Evolutionary conservation across 257 asterid genomes (phyloP).

Genomic region (Solanum pimpinellifolium): DNA sequence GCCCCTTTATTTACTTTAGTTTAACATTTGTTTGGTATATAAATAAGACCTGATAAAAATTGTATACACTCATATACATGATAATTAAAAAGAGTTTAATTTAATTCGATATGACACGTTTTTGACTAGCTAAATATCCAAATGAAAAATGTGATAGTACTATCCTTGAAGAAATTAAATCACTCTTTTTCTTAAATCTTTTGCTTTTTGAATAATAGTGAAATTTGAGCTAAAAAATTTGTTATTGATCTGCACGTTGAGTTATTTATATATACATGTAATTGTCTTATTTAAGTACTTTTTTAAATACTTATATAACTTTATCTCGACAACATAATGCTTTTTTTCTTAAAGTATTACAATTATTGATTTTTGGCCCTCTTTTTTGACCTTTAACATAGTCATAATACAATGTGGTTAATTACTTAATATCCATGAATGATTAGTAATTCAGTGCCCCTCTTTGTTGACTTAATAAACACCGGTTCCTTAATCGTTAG

Average conservation of each 20-base stretch:
- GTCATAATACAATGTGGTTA: background rate
- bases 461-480: background rate
- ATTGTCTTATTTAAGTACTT: background rate
- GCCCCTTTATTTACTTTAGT: background rate
- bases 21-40: background rate
- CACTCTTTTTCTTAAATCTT: background rate
- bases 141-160: background rate
- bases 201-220: background rate
- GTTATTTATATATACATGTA: fast-evolving
- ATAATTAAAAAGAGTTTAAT: background rate
- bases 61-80: background rate
- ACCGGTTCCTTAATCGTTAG: background rate
- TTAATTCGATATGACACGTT: background rate
- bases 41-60: background rate
- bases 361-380: background rate
- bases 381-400: background rate
- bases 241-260: background rate
- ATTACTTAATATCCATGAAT: background rate
- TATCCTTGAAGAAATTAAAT: background rate
- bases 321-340: background rate
- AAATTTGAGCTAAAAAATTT: background rate
- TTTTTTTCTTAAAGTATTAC: background rate
- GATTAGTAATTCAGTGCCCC: background rate
- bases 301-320: background rate
- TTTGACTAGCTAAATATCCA: background rate